Percentiles rank a stretch among this genome's conserved stretches.
These are phyloP conservation scores for Golubevia pallescens DNA, from an alignment of 1,284 basidiomycete species.

Conservation along the genomic window DNA sequence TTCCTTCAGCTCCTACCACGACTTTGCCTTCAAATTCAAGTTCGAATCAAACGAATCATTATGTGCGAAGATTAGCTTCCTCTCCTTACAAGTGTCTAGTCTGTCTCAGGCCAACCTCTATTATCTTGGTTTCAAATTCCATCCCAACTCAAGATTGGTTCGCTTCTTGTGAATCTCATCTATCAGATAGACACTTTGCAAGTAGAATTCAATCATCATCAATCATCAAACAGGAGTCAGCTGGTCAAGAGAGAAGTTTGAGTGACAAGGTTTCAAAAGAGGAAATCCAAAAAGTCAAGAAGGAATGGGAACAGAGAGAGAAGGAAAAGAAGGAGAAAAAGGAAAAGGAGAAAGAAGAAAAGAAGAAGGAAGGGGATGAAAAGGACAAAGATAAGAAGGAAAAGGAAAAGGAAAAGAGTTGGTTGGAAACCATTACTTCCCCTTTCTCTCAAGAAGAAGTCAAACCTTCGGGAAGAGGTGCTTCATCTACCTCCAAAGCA, in stretches of 20 bases:
- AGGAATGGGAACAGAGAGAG: conserved; percentile 21
- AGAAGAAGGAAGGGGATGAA: conserved; percentile 6
- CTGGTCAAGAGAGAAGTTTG: conserved; percentile 6
- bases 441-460: too few relatives aligned
- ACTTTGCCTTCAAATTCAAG: background rate
- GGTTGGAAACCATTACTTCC: too few relatives aligned
- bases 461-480: too few relatives aligned
- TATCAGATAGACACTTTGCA: conserved; percentile 43
- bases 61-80: conserved; percentile 40
- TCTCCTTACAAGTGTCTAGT: conserved; percentile 40
- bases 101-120: conserved; percentile 31
- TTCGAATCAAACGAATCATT: conserved; percentile 28
- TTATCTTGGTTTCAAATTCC: conserved; percentile 37
- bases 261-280: conserved; percentile 33
- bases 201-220: background rate
- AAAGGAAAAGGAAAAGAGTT: conserved; percentile 16
- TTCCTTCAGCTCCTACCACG: background rate
- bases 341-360: conserved; percentile 5
- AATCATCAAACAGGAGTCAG: background rate
- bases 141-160: conserved; percentile 42
- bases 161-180: conserved; percentile 41
- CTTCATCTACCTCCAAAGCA: too few relatives aligned
- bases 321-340: conserved; percentile 5
- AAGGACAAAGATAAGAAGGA: conserved; percentile 17
- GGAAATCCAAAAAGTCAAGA: conserved; percentile 41